phyloP scores from a whole-genome alignment of 495 filamentous ascomycete species.

The Hyaloscypha bicolor region DNA sequence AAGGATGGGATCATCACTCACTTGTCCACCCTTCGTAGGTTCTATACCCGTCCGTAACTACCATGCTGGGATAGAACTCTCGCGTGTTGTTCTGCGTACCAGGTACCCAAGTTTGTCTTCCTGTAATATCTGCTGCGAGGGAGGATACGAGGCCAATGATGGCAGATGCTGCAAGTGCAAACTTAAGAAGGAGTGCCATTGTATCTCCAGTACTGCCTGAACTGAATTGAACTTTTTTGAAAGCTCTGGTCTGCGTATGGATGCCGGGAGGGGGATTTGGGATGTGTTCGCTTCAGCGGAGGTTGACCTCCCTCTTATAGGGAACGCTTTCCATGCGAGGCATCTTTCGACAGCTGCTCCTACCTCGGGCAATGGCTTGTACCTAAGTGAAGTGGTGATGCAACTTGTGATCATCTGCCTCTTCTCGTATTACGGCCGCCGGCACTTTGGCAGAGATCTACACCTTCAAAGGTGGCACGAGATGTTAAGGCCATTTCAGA shows the following conservation, averaged over 20 bases:
- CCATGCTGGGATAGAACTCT: conserved; percentile 27
- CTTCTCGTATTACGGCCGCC: not conserved
- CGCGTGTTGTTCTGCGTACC: conserved; percentile 25
- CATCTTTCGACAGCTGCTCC: not conserved
- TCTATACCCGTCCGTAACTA: not conserved
- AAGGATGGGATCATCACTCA: conserved; percentile 1
- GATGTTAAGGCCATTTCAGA: not conserved
- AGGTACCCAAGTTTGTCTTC: conserved; percentile 12
- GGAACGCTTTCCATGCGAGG: not conserved
- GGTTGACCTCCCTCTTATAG: not conserved
- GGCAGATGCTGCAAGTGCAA: conserved; percentile 16
- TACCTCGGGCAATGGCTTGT: not conserved
- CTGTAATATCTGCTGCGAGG: not conserved
- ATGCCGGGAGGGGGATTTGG: not conserved
- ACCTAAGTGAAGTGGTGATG: not conserved
- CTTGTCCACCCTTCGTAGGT: conserved; percentile 23
- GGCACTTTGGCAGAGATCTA: not conserved
- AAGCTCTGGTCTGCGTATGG: not conserved
- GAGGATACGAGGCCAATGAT: conserved; percentile 13
- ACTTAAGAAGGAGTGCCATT: not conserved
- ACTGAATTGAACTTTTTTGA: not conserved
- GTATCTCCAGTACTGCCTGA: not conserved
- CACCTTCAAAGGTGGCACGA: not conserved
- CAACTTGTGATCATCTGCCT: not conserved
- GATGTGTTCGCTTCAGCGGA: not conserved